Evolutionary conservation across 1,284 basidiomycete species (phyloP), one percentile per base, ranked within the genome.

Genomic region (Rhodotorula sp.): DNA sequence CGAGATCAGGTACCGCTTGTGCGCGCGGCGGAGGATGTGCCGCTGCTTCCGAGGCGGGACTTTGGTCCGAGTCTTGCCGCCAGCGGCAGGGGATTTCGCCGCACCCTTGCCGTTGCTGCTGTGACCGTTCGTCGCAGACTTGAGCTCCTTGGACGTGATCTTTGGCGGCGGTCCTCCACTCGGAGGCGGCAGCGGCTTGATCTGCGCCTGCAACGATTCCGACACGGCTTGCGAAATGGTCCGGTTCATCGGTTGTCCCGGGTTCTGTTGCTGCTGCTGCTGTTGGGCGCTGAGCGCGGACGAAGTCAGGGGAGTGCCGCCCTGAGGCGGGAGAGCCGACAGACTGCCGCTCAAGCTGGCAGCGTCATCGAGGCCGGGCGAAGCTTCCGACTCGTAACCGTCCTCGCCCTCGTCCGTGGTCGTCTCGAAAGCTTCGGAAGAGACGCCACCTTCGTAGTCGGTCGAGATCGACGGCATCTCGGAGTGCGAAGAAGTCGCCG

Each of bases 1-100:
- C 7, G 90, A 87, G 78, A 97, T 91, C 71, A 97, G 87, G 81
- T 96, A 97, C 14, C 94, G 90, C 82, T 97, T 97, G 83, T 92
- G 93, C 21, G 93, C 93, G 12, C 91, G 86, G 3, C 91, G 87
- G 80, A 90, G 85, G 63, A 96, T 84, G 68, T 89, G 81, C 16
- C 80, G 80, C 31, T 69, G 73, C 39, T 70, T 61, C 62, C 72
- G 64, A 34, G 76, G 71, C 29, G 75, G 67, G 21, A 51, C 73
- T 46, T 63, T 64, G 59, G 16, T 31, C 46, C 18, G 18, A 12
- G 51, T 31, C 31, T 23, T 20, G 57, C 29, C 14, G 56, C 43
- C n/a, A 43, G 43, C 29, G 54, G 26, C 48, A 43, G 51, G 26
- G 60, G 6, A 31, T 51, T 16, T 34, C 21, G 52, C 56, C n/a